Conservation (phyloP, 331 rosid species). For the Arachis monticola region DNA sequence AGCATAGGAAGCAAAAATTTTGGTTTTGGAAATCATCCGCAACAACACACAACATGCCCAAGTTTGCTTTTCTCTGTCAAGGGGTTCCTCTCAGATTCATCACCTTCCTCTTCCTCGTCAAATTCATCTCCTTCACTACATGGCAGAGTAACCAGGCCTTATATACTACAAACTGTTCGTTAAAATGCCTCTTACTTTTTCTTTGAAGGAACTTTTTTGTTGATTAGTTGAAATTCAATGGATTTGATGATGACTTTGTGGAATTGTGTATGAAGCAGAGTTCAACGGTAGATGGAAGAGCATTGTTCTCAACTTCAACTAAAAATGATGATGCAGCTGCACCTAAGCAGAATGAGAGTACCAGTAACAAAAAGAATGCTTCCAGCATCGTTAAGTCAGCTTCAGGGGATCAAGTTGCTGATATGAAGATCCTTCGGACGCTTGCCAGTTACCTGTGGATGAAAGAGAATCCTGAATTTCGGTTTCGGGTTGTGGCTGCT, state of each 20-base stretch:
- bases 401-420: constrained; percentile 42
- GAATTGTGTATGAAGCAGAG: constrained; percentile 38
- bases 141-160: constrained; percentile 41
- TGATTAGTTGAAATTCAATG: constrained; percentile 29
- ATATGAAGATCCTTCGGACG: constrained; percentile 69
- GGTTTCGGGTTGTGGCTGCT: constrained; percentile 76
- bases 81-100: constrained; percentile 53
- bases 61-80: constrained; percentile 40
- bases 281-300: constrained; percentile 47
- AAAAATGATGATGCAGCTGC: constrained; percentile 46
- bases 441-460: constrained; percentile 96
- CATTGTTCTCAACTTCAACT: constrained; percentile 48
- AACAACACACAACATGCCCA: constrained; percentile 33
- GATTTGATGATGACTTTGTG: constrained; percentile 33
- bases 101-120: constrained; percentile 35
- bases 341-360: constrained; percentile 23
- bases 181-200: constrained; percentile 15
- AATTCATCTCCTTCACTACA: constrained; percentile 11
- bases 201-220: neutral
- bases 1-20: constrained; percentile 6
- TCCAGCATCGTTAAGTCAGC: constrained; percentile 31
- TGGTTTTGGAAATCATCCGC: constrained; percentile 10
- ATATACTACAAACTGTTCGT: constrained; percentile 44
- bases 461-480: constrained; percentile 83
- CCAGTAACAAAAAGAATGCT: constrained; percentile 33